Base-by-base conservation (phyloP, 352 stramenopile species). In the Achlya hypogyna region DNA sequence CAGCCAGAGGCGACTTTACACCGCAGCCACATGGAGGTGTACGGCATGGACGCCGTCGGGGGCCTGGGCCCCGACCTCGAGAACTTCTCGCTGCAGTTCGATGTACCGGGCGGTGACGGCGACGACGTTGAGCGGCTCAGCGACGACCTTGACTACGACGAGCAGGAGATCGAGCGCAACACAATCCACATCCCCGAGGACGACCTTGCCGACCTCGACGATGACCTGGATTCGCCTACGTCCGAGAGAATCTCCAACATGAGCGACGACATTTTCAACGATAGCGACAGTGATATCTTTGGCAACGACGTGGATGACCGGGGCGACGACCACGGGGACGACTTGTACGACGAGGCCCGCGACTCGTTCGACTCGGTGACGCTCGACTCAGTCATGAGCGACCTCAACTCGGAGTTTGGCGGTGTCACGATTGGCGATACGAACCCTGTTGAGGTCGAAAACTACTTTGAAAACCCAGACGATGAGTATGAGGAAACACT, bases 181-280 rank as follows among this genome's bases (percentile, higher is more conserved):
- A 67, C 60, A 34, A 54, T 67, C 51, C 31, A 58, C 14, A 67
- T 67, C 27, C 60, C 60, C 9, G 60, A 67, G 5, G 59, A 65
- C 1, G 86, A 94, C 60, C 72, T 91, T 34, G 84, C 91, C 51
- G 85, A 90, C 62, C 87, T 91, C 29, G 85, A 87, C 12, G 69
- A 73, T 38, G 78, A 86, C 22, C 31, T 84, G 0, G 72, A 84
- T 20, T 67, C 60, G 14, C 43, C 40, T 8, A 67, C 42, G 32
- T 49, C 22, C 14, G 22, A 49, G 27, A 42, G 32, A 22, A 51
- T 49, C 40, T 62, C 76, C 31, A 75, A 79, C 47, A 40, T 81
- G 3, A 76, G 87, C 53, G 58, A 85, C 16, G 71, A 86, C 45
- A 51, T 63, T 45, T 23, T 60, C 54, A 71, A 64, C 56, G 72